Evolutionary conservation across 2,329 filamentous ascomycete species (phyloP).

Genomic region (Colletotrichum falcatum): DNA sequence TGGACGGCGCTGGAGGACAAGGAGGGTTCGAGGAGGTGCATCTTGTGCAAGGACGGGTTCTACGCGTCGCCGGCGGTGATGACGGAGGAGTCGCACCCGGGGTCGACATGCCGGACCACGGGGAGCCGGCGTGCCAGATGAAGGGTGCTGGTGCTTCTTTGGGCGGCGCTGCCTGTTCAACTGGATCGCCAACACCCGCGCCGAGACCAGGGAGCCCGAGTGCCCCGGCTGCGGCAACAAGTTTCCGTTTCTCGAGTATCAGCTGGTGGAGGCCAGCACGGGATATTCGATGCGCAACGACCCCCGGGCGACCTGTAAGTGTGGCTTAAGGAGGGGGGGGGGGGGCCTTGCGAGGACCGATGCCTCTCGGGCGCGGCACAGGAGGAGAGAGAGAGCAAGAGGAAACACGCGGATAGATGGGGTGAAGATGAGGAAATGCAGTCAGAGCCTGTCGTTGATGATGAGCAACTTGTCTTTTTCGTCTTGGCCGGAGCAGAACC

Average conservation of each 20-base stretch:
- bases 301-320: neutral
- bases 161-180: slow-evolving; percentile 31
- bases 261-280: slow-evolving; percentile 13
- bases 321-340: no score
- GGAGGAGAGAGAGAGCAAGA: no score
- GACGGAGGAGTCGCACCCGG: no score
- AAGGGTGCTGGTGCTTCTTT: slow-evolving; percentile 20
- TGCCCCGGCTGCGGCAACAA: slow-evolving; percentile 15
- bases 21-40: neutral
- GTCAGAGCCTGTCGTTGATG: neutral
- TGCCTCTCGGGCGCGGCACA: neutral
- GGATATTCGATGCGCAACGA: neutral
- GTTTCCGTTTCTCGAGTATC: neutral
- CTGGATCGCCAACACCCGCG: slow-evolving; percentile 12
- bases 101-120: neutral
- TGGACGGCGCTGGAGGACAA: neutral
- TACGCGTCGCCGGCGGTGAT: slow-evolving; percentile 14
- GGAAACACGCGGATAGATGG: no score
- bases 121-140: slow-evolving; percentile 31
- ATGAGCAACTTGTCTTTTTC: neutral
- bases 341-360: neutral
- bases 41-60: slow-evolving; percentile 17
- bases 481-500: neutral
- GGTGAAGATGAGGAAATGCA: neutral
- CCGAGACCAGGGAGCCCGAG: neutral